Base-by-base conservation (phyloP, 495 filamentous ascomycete genomes). In the Aspergillus avenaceus region DNA sequence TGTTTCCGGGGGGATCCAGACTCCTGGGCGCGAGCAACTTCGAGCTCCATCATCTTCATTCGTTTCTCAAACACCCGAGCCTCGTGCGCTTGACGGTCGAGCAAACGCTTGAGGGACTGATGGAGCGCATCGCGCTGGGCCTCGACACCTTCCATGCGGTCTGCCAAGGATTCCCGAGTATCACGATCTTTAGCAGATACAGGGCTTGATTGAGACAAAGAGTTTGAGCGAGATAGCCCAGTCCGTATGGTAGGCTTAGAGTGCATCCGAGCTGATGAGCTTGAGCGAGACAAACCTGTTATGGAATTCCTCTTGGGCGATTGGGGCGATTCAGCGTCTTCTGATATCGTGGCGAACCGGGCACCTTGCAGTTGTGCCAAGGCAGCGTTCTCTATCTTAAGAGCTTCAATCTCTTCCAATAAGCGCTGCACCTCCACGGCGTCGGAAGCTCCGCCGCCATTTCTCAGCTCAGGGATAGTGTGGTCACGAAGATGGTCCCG, bases 71-170 rank as follows among this genome's bases (percentile, higher is more conserved):
- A 87, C 54, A 93, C 88, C 40, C 81, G 80, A 43, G 84, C 83
- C 63, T 96, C 90, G 58, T 84, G 80, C 44, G 87, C 82, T 47
- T 97, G 90, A 40, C 93, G 83, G 37, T 90, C 83, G n/a, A 97
- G 78, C n/a, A 98, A 72, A 52, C 80, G 88, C 65, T 83, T 87
- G 47, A 98, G 72, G 18, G 93, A 87, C 29, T 80, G 76, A 70
- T 97, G 93, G 12, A 98, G 74, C 11, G 91, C 90, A 67, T 98
- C 93, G 19, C 93, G 85, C 69, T 98, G 93, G 31, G 84, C 80
- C 68, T 98, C 95, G 29, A 95, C 83, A 55, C 97, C 91, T 63
- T 95, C 93, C 12, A 97, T 74, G 29, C 88, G 82, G 26, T 98
- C 93, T 11, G 84, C 81, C 22, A 89, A 65, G n/a, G 81, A 79